Base-by-base conservation (phyloP, 257 asterid species). In the Solanum sejunctum region DNA sequence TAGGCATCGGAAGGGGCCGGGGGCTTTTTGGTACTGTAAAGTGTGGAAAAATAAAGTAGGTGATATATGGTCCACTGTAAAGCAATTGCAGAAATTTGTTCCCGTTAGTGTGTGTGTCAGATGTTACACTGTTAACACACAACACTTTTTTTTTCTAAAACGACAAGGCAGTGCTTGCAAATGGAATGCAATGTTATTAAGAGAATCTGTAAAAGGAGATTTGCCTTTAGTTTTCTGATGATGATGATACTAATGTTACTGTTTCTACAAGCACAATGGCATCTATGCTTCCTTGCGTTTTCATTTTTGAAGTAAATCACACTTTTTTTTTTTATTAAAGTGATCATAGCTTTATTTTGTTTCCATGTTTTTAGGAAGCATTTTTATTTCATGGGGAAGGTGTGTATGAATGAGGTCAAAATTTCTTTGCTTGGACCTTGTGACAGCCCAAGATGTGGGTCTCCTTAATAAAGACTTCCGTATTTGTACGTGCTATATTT, bases 21-120 rank as follows among this genome's bases (percentile, higher is more conserved):
- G 45, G 21, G 21, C 58, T 83, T 52, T 81, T 87, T 73, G 86
- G 81, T 69, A 4, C 43, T 52, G 32, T 7, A 23, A 15, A 75
- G 84, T 75, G 85, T 64, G 89, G 81, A 82, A 80, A 36, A 43
- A 64, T 60, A 86, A 87, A 86, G 91, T 86, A 81, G 90, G 83
- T 45, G 28, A 77, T 54, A 80, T 51, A 85, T 69, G 93, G 91
- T 87, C 89, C 92, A 88, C 86, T 75, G 45, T 85, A 83, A 77
- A 77, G 64, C 45, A 77, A 77, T 69, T 39, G 82, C 54, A 84
- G 87, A 73, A 84, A 23, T 71, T 83, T 87, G 89, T 81, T 61
- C 82, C 87, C 73, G 73, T 78, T 84, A 54, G 80, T 77, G 89
- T 85, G 86, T 85, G 60, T 86, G 87, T 84, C 85, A 77, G 82